These are phyloP conservation scores for Hura crepitans DNA, from an alignment of 441 rosid species.

Conservation along the genomic window DNA sequence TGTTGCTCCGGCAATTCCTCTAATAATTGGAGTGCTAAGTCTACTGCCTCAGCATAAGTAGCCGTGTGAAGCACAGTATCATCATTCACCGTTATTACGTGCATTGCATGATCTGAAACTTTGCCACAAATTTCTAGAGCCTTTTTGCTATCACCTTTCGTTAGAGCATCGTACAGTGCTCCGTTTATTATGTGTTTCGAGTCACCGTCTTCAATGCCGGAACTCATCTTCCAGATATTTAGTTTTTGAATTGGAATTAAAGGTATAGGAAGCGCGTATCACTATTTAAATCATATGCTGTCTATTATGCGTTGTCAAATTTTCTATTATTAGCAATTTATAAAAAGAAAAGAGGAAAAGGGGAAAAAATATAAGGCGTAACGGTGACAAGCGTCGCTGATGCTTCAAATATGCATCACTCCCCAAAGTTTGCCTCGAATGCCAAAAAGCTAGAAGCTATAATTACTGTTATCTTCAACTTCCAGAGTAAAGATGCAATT, in stretches of 20 bases:
- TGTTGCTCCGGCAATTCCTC: conserved; percentile 21
- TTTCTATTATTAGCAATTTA: too few species aligned
- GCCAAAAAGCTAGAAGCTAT: too few species aligned
- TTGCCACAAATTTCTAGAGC: conserved; percentile 16
- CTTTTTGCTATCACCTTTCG: conserved; percentile 5
- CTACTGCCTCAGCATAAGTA: neutral
- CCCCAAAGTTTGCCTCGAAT: too few species aligned
- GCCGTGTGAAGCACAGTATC: conserved; percentile 27
- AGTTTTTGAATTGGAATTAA: neutral
- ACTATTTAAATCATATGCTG: too few species aligned
- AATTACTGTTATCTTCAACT: too few species aligned
- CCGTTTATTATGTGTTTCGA: conserved; percentile 9
- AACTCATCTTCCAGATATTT: neutral
- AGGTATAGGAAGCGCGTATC: too few species aligned
- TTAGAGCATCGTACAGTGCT: conserved; percentile 16
- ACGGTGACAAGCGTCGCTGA: too few species aligned
- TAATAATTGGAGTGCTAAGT: conserved; percentile 6
- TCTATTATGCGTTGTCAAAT: too few species aligned
- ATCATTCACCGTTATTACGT: conserved; percentile 16
- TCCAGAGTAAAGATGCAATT: too few species aligned
- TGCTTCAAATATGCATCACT: too few species aligned
- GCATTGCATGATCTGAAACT: conserved; percentile 21
- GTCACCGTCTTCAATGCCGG: neutral
- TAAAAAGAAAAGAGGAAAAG: too few species aligned
- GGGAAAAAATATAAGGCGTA: too few species aligned